Evolutionary conservation across 345 rosid species (phyloP).

Genomic region (Clarkia xantiana): DNA sequence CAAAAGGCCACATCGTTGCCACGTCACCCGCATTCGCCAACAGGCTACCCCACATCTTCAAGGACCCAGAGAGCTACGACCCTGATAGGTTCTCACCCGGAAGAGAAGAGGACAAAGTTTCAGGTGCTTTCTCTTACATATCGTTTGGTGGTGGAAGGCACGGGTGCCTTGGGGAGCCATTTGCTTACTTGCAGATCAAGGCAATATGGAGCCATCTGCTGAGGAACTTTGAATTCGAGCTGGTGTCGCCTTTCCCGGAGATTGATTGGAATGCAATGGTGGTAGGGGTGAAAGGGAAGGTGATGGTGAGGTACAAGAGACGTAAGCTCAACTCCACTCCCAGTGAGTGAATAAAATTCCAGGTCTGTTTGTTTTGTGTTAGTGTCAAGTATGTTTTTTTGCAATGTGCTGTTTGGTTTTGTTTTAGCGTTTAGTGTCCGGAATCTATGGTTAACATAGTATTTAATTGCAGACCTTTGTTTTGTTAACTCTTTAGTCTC

Average conservation of each 20-base stretch:
- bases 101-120: slow-evolving; percentile 87
- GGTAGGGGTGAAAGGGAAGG: slow-evolving; percentile 90
- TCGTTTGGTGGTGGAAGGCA: slow-evolving; percentile 97
- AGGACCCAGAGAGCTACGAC: slow-evolving; percentile 71
- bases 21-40: slow-evolving; percentile 96
- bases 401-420: too few relatives aligned
- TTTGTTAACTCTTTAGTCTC: too few relatives aligned
- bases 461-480: too few relatives aligned
- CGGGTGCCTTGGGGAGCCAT: slow-evolving; percentile 95
- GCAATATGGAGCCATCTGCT: slow-evolving; percentile 97
- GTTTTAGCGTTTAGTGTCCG: too few relatives aligned
- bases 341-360: slow-evolving; percentile 8
- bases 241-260: slow-evolving; percentile 90
- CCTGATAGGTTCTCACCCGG: slow-evolving; percentile 72
- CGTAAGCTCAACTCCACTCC: slow-evolving; percentile 18
- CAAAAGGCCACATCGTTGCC: slow-evolving; percentile 88
- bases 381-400: too few relatives aligned
- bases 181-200: slow-evolving; percentile 95
- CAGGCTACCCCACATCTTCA: slow-evolving; percentile 66
- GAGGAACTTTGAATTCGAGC: slow-evolving; percentile 82
- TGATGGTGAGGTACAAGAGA: slow-evolving; percentile 83
- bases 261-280: slow-evolving; percentile 99
- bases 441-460: too few relatives aligned
- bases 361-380: too few relatives aligned
- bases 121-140: slow-evolving; percentile 83